phyloP scores from a whole-genome alignment of 768 basidiomycete species.

The Leccinum boreale region DNA sequence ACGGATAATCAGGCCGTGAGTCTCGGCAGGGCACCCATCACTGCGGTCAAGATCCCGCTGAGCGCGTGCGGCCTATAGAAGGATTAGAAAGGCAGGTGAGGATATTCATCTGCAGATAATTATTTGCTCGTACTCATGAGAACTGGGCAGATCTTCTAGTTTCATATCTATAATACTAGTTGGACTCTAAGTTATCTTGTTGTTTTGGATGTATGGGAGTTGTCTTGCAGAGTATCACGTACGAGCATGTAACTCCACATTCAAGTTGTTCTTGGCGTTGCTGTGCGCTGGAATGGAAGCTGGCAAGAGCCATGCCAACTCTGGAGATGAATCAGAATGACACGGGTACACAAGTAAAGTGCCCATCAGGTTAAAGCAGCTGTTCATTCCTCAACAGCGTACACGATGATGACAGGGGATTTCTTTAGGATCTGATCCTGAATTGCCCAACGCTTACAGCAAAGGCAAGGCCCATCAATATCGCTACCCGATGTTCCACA shows the following conservation, averaged over 20 bases:
- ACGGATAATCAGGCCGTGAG: slow-evolving; percentile 28
- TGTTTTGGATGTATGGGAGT: background rate
- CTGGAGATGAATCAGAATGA: background rate
- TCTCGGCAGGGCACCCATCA: slow-evolving; percentile 27
- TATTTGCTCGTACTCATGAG: background rate
- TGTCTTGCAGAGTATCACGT: background rate
- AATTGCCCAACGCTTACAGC: background rate
- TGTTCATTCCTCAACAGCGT: background rate
- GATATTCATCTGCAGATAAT: background rate
- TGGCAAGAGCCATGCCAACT: background rate
- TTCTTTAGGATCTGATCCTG: background rate
- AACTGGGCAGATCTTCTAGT: background rate
- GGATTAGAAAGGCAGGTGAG: background rate
- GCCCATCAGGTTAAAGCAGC: background rate
- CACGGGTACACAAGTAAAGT: background rate
- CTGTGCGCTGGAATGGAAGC: no score
- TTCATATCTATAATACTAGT: background rate
- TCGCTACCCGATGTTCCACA: background rate
- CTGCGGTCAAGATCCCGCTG: slow-evolving; percentile 16
- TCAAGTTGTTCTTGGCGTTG: background rate
- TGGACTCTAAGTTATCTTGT: background rate
- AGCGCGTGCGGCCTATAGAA: slow-evolving; percentile 13
- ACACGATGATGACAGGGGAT: background rate
- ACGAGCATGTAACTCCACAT: background rate
- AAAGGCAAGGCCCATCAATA: background rate